These are phyloP conservation scores for Globisporangium cystogenes DNA, from an alignment of 352 stramenopile species.

Conservation along the genomic window DNA sequence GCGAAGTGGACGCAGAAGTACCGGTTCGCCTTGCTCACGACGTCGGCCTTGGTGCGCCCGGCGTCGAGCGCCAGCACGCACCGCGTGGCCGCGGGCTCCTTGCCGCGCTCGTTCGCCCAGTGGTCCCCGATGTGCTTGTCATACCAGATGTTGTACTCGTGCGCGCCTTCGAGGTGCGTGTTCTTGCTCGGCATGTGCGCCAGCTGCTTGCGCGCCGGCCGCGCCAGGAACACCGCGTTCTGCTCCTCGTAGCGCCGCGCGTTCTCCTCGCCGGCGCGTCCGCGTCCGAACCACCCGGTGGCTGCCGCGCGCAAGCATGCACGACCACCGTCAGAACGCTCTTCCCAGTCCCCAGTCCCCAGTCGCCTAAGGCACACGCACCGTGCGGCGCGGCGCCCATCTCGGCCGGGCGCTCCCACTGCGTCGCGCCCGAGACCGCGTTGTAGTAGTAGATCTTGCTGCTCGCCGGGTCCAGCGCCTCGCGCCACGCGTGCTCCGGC, in stretches of 20 bases:
- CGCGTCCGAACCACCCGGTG: constrained; percentile 93
- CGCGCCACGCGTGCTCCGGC: constrained; percentile 69
- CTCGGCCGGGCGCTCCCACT: constrained; percentile 88
- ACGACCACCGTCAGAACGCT: background rate
- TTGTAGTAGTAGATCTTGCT: constrained; percentile 96
- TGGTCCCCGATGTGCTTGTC: constrained; percentile 91
- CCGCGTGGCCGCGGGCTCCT: constrained; percentile 84
- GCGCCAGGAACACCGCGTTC: constrained; percentile 79
- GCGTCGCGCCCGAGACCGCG: constrained; percentile 73
- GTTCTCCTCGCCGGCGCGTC: constrained; percentile 64
- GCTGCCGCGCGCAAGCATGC: constrained; percentile 26
- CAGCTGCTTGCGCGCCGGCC: constrained; percentile 88
- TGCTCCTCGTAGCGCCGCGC: constrained; percentile 74
- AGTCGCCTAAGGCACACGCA: no score
- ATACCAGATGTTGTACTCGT: constrained; percentile 97
- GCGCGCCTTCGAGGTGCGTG: constrained; percentile 84
- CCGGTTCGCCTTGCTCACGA: constrained; percentile 74
- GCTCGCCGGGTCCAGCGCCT: constrained; percentile 86
- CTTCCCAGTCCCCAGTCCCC: no score
- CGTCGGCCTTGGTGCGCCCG: constrained; percentile 89
- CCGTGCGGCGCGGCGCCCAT: constrained; percentile 88
- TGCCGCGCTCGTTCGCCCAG: constrained; percentile 77
- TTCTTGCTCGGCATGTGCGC: constrained; percentile 86
- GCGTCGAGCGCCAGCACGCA: constrained; percentile 84
- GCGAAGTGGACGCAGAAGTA: constrained; percentile 94